phyloP scores from a whole-genome alignment of 495 filamentous ascomycete species.

The Xanthoparmelia taractica region DNA sequence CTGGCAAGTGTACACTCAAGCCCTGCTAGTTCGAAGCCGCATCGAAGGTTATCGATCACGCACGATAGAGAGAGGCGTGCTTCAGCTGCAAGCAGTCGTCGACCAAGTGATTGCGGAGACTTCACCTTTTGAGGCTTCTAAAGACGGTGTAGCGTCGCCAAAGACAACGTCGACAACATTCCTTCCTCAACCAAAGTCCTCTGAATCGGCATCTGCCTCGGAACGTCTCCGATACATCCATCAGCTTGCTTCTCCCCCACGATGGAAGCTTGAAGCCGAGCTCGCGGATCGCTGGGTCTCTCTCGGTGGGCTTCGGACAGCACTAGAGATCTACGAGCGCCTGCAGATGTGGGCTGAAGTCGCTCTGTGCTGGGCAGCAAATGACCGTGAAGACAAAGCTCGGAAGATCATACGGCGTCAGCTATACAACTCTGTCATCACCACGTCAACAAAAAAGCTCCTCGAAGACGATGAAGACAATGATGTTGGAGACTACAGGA shows the following conservation, averaged over 20 bases:
- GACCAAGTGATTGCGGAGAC: slow-evolving; percentile 95
- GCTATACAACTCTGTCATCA: slow-evolving; percentile 45
- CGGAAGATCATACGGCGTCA: slow-evolving; percentile 64
- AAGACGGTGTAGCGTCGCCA: slow-evolving; percentile 21
- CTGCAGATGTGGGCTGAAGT: slow-evolving; percentile 94
- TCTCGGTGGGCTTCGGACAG: slow-evolving; percentile 78
- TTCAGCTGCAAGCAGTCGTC: slow-evolving; percentile 92
- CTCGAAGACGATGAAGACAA: slow-evolving; percentile 43
- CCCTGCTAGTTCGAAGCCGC: slow-evolving; percentile 74
- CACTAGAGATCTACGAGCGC: slow-evolving; percentile 92
- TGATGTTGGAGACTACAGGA: slow-evolving; percentile 31
- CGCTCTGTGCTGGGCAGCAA: slow-evolving; percentile 77
- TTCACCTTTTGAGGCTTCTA: slow-evolving; percentile 35
- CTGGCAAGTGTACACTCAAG: slow-evolving; percentile 97
- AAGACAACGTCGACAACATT: slow-evolving; percentile 55
- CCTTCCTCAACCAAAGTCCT: slow-evolving; percentile 65
- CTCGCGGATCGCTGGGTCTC: slow-evolving; percentile 84
- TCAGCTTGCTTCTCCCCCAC: slow-evolving; percentile 68
- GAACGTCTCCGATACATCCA: slow-evolving; percentile 79
- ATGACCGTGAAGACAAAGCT: slow-evolving; percentile 78
- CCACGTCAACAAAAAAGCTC: slow-evolving; percentile 23
- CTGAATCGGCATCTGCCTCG: slow-evolving; percentile 66
- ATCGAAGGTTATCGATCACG: slow-evolving; percentile 80
- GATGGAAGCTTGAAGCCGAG: slow-evolving; percentile 92
- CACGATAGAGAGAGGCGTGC: slow-evolving; percentile 77